A percentile compares a stretch with the other conserved stretches of the same genome.
Conservation (phyloP, 305 asterid species). For the Plantago coronopus region DNA sequence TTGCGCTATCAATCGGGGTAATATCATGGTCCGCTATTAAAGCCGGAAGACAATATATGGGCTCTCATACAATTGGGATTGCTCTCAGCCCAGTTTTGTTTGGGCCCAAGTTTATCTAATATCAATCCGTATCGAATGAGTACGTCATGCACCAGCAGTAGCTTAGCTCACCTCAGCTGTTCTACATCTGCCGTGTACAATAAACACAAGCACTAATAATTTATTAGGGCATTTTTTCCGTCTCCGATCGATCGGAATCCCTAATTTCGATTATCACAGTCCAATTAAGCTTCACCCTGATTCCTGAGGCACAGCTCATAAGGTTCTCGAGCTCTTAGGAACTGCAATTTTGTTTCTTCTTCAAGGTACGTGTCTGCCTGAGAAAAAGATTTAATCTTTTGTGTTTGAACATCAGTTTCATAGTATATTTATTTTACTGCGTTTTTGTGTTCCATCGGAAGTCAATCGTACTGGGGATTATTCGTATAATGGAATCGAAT, state of each 20-base stretch:
- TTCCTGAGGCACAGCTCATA: no score
- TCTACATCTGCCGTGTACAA: neutral
- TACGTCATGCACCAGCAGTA: neutral
- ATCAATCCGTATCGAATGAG: no score
- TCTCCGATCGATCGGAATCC: neutral
- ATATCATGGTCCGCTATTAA: no score
- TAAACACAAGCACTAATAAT: neutral
- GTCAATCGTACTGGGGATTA: neutral
- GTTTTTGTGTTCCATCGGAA: no score
- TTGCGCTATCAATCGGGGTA: no score
- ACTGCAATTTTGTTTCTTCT: conserved; percentile 3
- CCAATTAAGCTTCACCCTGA: neutral
- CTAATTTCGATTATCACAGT: no score
- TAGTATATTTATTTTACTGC: no score
- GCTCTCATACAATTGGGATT: no score
- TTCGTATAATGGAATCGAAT: neutral
- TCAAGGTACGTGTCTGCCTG: conserved; percentile 28
- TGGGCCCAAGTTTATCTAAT: no score
- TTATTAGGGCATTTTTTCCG: neutral
- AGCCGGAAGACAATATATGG: no score
- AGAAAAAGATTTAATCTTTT: conserved; percentile 9
- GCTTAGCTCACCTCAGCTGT: neutral
- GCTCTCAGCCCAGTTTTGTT: no score
- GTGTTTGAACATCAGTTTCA: conserved; percentile 11
- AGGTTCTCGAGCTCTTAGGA: neutral